These are phyloP conservation scores for Panaeolus cyanescens DNA, from an alignment of 768 basidiomycete genomes.

Conservation along the genomic window DNA sequence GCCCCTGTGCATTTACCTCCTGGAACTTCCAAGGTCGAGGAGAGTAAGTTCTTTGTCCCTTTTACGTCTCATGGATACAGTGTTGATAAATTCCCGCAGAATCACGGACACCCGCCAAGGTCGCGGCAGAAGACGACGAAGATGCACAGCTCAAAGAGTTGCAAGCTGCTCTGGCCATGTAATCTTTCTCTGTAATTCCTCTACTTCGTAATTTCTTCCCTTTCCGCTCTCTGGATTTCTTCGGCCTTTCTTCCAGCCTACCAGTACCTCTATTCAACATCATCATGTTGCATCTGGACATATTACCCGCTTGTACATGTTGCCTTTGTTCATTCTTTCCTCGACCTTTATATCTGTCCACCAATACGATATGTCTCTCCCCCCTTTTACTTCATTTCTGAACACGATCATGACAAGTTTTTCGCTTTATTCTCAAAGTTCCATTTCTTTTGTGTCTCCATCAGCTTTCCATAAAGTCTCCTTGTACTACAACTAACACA, in stretches of 20 bases:
- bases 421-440: neutral
- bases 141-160: slow-evolving; percentile 86
- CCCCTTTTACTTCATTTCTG: neutral
- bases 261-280: neutral
- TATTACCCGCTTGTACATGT: neutral
- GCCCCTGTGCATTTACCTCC: slow-evolving; percentile 86
- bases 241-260: neutral
- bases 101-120: slow-evolving; percentile 31
- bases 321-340: neutral
- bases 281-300: neutral
- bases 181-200: slow-evolving; percentile 46
- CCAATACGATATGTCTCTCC: neutral
- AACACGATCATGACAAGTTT: neutral
- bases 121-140: slow-evolving; percentile 78
- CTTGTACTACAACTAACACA: slow-evolving; percentile 1
- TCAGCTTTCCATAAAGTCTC: neutral
- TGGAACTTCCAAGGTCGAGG: slow-evolving; percentile 46
- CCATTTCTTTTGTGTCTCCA: neutral
- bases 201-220: neutral
- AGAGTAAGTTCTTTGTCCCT: slow-evolving; percentile 43
- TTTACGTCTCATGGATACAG: neutral
- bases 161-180: slow-evolving; percentile 89
- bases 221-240: neutral
- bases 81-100: slow-evolving; percentile 15
- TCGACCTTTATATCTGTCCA: neutral